Evolutionary conservation across 495 filamentous ascomycete genomes (phyloP), one percentile per base, ranked within the genome.

Genomic region (Aspergillus saccharolyticus): DNA sequence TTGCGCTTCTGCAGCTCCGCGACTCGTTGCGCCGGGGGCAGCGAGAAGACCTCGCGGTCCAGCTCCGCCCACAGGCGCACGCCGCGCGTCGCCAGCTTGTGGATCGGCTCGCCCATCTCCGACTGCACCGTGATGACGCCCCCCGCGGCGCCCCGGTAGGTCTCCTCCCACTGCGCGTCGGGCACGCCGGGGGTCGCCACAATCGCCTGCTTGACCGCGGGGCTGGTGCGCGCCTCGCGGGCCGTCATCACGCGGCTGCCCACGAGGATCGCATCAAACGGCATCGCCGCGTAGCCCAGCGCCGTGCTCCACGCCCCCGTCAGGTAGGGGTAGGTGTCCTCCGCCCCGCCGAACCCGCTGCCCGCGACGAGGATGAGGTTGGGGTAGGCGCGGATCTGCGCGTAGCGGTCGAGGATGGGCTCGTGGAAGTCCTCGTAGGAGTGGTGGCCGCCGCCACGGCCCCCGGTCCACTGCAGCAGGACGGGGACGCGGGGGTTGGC

Each of bases 401-500:
- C 58, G 60, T 66, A 47, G n/a, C 70, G 67, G 52, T 74, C 69
- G 48, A 80, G 57, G 19, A 80, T 68, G 1, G 78, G 77, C 17
- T 69, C 58, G 60, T 80, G 78, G 61, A 80, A 80, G 56, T 80
- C 78, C 61, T 80, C 78, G 55, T 66, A 78, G 1, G 78, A 80
- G 60, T 80, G 78, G 59, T 80, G 78, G 43, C 78, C 78, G 56
- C 78, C 78, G 20, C 75, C 78, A 50, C 78, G 66, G 7, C 78
- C 78, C 54, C 78, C 78, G 12, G 78, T 80, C 78, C 78, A 80
- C 60, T 80, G 78, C 53, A 80, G 58, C 10, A 78, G 72, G 44
- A 80, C 65, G 9, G 77, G 76, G 63, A 78, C 77, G 28, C 64
- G 60, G 16, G 75, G 74, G 53, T 79, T 67, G 10, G 68, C 68